Evolutionary conservation across 1,139 yeast species (phyloP).

Genomic region (Oligophagozyma castellii): DNA sequence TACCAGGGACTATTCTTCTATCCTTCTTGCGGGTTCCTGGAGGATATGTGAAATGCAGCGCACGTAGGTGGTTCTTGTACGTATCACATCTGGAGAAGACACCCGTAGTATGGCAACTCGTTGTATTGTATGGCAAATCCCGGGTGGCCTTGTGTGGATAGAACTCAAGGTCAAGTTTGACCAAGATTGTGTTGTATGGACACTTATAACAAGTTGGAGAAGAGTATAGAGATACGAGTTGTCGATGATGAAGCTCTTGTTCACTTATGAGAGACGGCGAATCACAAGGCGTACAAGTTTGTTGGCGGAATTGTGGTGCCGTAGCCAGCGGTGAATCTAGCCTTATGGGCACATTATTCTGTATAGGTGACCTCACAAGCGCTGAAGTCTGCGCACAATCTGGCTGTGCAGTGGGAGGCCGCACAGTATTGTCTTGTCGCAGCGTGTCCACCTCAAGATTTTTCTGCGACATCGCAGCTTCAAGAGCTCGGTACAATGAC

Average conservation of each 20-base stretch:
- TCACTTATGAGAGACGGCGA: constrained; percentile 1
- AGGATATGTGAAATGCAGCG: constrained; percentile 83
- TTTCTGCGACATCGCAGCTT: too few relatives aligned
- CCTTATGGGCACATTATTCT: too few relatives aligned
- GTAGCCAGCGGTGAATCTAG: too few relatives aligned
- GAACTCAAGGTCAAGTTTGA: constrained; percentile 20
- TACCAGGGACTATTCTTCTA: constrained; percentile 52
- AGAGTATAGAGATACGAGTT: constrained; percentile 17
- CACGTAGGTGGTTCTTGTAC: constrained; percentile 78
- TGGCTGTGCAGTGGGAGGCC: too few relatives aligned
- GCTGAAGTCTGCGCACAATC: too few relatives aligned
- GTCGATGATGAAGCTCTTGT: constrained; percentile 8
- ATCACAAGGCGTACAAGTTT: too few relatives aligned
- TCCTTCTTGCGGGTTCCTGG: constrained; percentile 73
- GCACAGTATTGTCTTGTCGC: too few relatives aligned
- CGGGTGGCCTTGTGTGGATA: constrained; percentile 14
- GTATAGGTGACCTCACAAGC: too few relatives aligned
- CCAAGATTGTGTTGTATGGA: constrained; percentile 27
- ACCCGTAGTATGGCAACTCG: constrained; percentile 62
- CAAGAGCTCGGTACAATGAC: too few relatives aligned
- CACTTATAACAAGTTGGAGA: constrained; percentile 36
- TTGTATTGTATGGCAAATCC: constrained; percentile 15
- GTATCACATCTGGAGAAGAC: constrained; percentile 84
- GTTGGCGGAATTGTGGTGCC: too few relatives aligned
- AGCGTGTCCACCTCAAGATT: too few relatives aligned